Base-by-base conservation (phyloP, 225 moss, liverwort and hornwort genomes). In the Climacium dendroides region DNA sequence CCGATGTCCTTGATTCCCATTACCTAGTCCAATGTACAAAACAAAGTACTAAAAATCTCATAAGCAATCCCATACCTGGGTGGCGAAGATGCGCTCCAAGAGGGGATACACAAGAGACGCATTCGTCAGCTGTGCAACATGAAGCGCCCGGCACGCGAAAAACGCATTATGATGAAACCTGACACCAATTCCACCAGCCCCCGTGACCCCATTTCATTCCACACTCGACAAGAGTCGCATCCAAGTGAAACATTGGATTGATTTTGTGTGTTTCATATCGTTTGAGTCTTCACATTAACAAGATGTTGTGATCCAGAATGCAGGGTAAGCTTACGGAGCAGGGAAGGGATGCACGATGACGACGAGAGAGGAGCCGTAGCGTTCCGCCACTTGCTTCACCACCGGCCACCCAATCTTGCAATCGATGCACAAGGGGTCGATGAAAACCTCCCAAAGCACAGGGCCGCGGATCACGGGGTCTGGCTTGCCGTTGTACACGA, bases 141-240 rank as follows among this genome's bases (percentile, higher is more conserved):
- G 92, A 66, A 92, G 89, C 74, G 90, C 91, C 92, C 99, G 91
- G 41, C 89, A 62, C 77, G 97, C 91, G 67, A 96, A 94, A 87
- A 92, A 99, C 32, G 99, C 93, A 87, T 99, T 99, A 81, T 96
- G 97, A 89, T 99, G 99, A 76, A 99, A 99, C 90, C 98, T 99
- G 95, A 57, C 65, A 75, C 32, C 85, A 62, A 84, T 47, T 54
- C 59, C 60, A 57, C 63, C 74, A 79, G 64, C 55, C 54, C 63
- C 81, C 70, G 25, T 83, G 37, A 29, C 34, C 64, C 7, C 12
- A n/a, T n/a, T 35, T 24, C 62, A 59, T 58, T 85, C 50, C 39
- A 39, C 9, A 25, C 8, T 71, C 34, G 14, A 19, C 67, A 54
- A 54, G 54, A 37, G 67, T 30, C 29, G 48, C 32, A 48, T 80